Evolutionary conservation across 441 rosid genomes (phyloP).

Genomic region (Gossypium lobatum): DNA sequence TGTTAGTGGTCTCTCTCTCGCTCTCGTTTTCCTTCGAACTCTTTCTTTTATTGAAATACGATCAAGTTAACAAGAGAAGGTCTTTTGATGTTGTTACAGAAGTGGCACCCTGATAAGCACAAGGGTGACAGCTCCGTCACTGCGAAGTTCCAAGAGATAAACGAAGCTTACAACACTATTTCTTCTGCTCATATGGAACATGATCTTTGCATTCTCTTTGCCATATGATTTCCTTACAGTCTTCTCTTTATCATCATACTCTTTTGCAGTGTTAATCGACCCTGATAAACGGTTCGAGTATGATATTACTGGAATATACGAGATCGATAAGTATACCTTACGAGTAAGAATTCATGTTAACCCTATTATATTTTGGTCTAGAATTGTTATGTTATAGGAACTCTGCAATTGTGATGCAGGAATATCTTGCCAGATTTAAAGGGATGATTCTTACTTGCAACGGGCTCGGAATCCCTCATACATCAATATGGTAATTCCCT

Average conservation of each 20-base stretch:
- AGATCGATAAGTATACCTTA: constrained; percentile 66
- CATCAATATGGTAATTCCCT: constrained; percentile 45
- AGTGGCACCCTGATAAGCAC: constrained; percentile 87
- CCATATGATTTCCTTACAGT: neutral
- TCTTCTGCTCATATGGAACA: neutral
- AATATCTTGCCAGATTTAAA: constrained; percentile 78
- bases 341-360: constrained; percentile 39
- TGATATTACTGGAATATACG: constrained; percentile 65
- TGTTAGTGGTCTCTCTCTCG: constrained; percentile 36
- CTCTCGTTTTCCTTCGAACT: neutral
- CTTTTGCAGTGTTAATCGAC: constrained; percentile 56
- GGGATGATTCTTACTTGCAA: constrained; percentile 88
- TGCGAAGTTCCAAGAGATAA: constrained; percentile 69
- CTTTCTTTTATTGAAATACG: neutral
- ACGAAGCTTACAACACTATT: constrained; percentile 66
- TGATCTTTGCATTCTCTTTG: neutral
- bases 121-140: constrained; percentile 55
- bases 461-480: constrained; percentile 63
- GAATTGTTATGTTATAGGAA: constrained; percentile 6
- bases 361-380: neutral
- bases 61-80: constrained; percentile 9
- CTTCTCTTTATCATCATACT: neutral
- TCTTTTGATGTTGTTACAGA: constrained; percentile 32
- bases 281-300: constrained; percentile 65
- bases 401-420: constrained; percentile 34